Conservation (phyloP, 192 early-diverging fungal genomes). For the Geranomyces michiganensis region DNA sequence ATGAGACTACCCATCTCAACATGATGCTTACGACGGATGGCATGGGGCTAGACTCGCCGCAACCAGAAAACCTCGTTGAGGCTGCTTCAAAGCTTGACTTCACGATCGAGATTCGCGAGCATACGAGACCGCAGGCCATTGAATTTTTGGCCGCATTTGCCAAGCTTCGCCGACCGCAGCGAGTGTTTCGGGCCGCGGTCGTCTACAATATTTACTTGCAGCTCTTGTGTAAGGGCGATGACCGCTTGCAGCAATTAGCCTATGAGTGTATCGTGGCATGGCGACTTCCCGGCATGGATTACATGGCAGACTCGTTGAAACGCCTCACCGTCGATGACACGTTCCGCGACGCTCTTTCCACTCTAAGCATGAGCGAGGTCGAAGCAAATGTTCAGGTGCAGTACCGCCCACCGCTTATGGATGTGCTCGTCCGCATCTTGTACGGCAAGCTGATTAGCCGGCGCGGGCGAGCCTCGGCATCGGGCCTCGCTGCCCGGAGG, state of each 20-base stretch:
- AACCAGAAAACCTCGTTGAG: slow-evolving; percentile 43
- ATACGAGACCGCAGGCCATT: slow-evolving; percentile 33
- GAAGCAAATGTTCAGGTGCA: slow-evolving; percentile 60
- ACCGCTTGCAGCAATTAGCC: slow-evolving; percentile 73
- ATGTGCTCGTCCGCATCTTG: slow-evolving; percentile 77
- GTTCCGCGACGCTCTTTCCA: slow-evolving; percentile 89
- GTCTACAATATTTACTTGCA: slow-evolving; percentile 70
- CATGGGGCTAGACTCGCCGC: slow-evolving; percentile 13
- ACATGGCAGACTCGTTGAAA: slow-evolving; percentile 78
- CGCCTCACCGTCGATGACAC: slow-evolving; percentile 79
- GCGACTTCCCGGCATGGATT: slow-evolving; percentile 67
- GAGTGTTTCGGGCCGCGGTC: slow-evolving; percentile 51
- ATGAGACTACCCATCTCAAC: slow-evolving; percentile 2
- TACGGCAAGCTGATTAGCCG: slow-evolving; percentile 88
- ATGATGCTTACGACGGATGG: slow-evolving; percentile 31
- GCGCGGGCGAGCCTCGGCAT: slow-evolving; percentile 69
- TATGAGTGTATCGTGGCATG: slow-evolving; percentile 86
- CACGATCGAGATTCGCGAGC: slow-evolving; percentile 14
- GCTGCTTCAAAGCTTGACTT: slow-evolving; percentile 41
- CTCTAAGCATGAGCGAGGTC: slow-evolving; percentile 65
- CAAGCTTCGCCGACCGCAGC: slow-evolving; percentile 66
- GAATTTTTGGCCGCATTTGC: slow-evolving; percentile 69
- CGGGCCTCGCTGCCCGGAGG: slow-evolving; percentile 71
- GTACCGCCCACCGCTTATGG: slow-evolving; percentile 74
- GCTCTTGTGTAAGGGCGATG: slow-evolving; percentile 81